These are phyloP conservation scores for Xylariaceae sp. DNA, from an alignment of 2,329 filamentous ascomycete genomes.

Conservation along the genomic window DNA sequence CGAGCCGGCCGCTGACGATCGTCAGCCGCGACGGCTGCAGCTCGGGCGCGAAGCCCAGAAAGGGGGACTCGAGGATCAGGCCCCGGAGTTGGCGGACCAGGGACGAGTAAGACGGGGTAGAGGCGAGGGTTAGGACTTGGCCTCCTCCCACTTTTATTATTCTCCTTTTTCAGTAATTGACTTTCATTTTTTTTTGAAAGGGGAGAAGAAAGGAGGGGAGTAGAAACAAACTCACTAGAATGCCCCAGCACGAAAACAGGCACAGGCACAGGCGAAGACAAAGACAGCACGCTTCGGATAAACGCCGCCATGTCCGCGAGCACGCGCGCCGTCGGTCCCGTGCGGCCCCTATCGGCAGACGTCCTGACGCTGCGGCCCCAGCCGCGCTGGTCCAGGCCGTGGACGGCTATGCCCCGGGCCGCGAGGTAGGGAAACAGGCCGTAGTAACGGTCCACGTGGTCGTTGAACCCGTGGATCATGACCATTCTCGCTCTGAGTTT, in stretches of 20 bases:
- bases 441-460: slow-evolving; percentile 75
- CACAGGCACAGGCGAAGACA: slow-evolving; percentile 49
- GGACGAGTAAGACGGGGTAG: slow-evolving; percentile 43
- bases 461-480: slow-evolving; percentile 86
- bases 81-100: slow-evolving; percentile 60
- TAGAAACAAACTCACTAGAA: slow-evolving; percentile 52
- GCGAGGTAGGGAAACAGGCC: slow-evolving; percentile 68
- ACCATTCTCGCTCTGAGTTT: slow-evolving; percentile 65
- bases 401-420: slow-evolving; percentile 65
- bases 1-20: slow-evolving; percentile 61
- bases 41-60: slow-evolving; percentile 65
- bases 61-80: slow-evolving; percentile 71
- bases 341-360: slow-evolving; percentile 60
- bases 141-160: slow-evolving; percentile 72
- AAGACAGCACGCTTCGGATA: slow-evolving; percentile 49
- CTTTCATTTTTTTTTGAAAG: too few species aligned
- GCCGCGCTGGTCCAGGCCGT: slow-evolving; percentile 79
- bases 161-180: too few species aligned
- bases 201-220: background rate
- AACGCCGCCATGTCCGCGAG: slow-evolving; percentile 75
- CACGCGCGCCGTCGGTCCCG: slow-evolving; percentile 68
- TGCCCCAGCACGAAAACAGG: slow-evolving; percentile 85
- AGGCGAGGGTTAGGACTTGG: slow-evolving; percentile 60
- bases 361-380: slow-evolving; percentile 71
- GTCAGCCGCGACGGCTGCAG: slow-evolving; percentile 59